Evolutionary conservation across 2,329 filamentous ascomycete genomes (phyloP).

Genomic region (Tolypocladium cylindrosporum): DNA sequence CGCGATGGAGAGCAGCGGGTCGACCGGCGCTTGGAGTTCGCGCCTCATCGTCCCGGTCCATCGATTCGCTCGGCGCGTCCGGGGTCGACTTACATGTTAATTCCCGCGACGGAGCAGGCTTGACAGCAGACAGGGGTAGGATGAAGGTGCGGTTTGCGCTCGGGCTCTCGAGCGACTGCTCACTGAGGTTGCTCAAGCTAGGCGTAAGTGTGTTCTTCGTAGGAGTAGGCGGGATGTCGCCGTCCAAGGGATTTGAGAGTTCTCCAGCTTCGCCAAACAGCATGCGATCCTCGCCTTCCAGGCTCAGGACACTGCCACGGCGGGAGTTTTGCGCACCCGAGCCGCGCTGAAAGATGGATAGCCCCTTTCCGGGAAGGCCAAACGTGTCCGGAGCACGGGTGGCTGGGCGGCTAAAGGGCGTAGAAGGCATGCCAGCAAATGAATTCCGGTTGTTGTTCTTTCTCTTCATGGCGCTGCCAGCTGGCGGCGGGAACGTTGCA

Average conservation of each 20-base stretch:
- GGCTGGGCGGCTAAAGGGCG: conserved; percentile 62
- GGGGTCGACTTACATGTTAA: conserved; percentile 35
- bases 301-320: conserved; percentile 64
- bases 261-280: conserved; percentile 23
- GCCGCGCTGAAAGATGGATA: conserved; percentile 57
- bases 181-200: conserved; percentile 28
- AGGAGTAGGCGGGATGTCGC: conserved; percentile 82
- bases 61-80: conserved; percentile 5
- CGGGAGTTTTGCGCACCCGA: conserved; percentile 32
- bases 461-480: conserved; percentile 53
- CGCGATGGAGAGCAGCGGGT: conserved; percentile 20
- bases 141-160: conserved; percentile 35
- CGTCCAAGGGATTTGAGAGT: conserved; percentile 19
- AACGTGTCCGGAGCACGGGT: conserved; percentile 35
- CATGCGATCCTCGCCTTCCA: conserved; percentile 66
- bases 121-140: conserved; percentile 30
- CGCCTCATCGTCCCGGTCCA: conserved; percentile 8
- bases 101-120: conserved; percentile 24
- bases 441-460: conserved; percentile 55
- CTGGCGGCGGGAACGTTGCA: conserved; percentile 51
- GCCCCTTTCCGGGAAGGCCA: conserved; percentile 47
- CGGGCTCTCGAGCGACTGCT: conserved; percentile 34
- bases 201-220: conserved; percentile 58
- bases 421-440: conserved; percentile 64
- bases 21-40: conserved; percentile 5